These are phyloP conservation scores for Barnettozyma hawaiiensis DNA, from an alignment of 1,139 yeast species.

Conservation along the genomic window DNA sequence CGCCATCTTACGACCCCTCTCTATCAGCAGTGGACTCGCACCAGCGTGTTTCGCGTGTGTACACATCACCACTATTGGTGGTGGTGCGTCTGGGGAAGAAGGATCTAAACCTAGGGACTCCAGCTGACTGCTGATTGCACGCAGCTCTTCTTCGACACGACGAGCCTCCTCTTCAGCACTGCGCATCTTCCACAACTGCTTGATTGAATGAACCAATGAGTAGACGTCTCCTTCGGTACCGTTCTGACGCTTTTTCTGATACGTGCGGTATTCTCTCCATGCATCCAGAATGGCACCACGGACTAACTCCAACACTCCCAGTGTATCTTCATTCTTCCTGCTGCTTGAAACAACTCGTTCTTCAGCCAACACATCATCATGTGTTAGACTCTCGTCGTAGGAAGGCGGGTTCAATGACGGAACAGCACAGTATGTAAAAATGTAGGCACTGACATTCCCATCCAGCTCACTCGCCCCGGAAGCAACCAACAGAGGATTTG, in stretches of 20 bases:
- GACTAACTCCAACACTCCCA: slow-evolving; percentile 42
- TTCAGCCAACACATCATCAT: not conserved
- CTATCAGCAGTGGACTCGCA: slow-evolving; percentile 53
- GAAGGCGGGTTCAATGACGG: slow-evolving; percentile 36
- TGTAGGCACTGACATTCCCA: slow-evolving; percentile 68
- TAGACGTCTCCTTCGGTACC: slow-evolving; percentile 65
- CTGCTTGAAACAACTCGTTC: not conserved
- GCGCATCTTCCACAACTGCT: slow-evolving; percentile 49
- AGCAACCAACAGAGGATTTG: slow-evolving; percentile 65
- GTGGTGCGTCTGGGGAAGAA: slow-evolving; percentile 46
- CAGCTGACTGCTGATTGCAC: slow-evolving; percentile 22
- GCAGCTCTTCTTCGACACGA: slow-evolving; percentile 20
- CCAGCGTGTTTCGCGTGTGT: slow-evolving; percentile 52
- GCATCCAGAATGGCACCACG: slow-evolving; percentile 60
- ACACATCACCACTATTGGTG: slow-evolving; percentile 63
- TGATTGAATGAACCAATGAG: slow-evolving; percentile 51
- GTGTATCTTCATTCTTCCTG: slow-evolving; percentile 30
- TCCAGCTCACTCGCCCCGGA: slow-evolving; percentile 74
- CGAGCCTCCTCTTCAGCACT: slow-evolving; percentile 20
- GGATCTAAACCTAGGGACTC: slow-evolving; percentile 36
- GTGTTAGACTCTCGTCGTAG: slow-evolving; percentile 21
- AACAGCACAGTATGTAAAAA: slow-evolving; percentile 61
- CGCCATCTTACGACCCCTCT: slow-evolving; percentile 52
- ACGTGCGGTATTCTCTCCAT: slow-evolving; percentile 61
- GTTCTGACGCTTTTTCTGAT: slow-evolving; percentile 48